Percentiles rank a stretch among this genome's conserved stretches.
Evolutionary conservation across 768 basidiomycete genomes (phyloP).

Genomic region (Phaeotremella fagi): DNA sequence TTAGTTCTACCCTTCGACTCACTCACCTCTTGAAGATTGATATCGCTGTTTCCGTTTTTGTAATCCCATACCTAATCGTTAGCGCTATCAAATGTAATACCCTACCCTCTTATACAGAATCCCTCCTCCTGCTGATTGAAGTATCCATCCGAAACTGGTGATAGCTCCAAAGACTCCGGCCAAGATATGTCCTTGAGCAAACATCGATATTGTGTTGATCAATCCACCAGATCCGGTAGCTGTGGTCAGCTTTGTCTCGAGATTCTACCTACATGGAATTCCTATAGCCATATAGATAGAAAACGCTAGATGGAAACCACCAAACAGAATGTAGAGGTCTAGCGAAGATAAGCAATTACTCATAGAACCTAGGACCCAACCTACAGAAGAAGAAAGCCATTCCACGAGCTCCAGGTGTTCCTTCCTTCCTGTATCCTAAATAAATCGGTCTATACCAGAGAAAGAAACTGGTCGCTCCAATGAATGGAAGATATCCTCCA

Average conservation of each 20-base stretch:
- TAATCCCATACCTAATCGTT: slow-evolving; percentile 41
- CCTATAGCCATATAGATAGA: slow-evolving; percentile 93
- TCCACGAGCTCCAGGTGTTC: slow-evolving; percentile 17
- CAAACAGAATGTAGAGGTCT: slow-evolving; percentile 97
- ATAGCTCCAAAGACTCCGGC: slow-evolving; percentile 77
- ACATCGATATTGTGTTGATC: slow-evolving; percentile 85
- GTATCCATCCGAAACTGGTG: slow-evolving; percentile 77
- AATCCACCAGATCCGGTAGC: slow-evolving; percentile 88
- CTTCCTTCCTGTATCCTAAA: slow-evolving; percentile 87
- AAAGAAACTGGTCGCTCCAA: slow-evolving; percentile 73
- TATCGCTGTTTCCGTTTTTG: slow-evolving; percentile 47
- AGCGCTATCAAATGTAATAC: background rate
- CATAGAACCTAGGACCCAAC: no score
- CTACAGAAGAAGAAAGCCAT: slow-evolving; percentile 48
- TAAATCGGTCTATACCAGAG: slow-evolving; percentile 97
- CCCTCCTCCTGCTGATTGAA: slow-evolving; percentile 58
- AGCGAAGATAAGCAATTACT: slow-evolving; percentile 1
- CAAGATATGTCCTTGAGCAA: slow-evolving; percentile 63
- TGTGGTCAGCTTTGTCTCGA: slow-evolving; percentile 1
- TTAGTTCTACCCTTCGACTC: background rate
- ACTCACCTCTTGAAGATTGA: slow-evolving; percentile 38
- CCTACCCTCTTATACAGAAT: slow-evolving; percentile 42
- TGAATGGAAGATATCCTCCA: slow-evolving; percentile 64
- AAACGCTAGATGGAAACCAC: slow-evolving; percentile 89
- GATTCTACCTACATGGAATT: slow-evolving; percentile 57